Percentiles rank a stretch among this genome's conserved stretches.
Conservation (phyloP, 345 rosid genomes). For the Euphorbia peplus region DNA sequence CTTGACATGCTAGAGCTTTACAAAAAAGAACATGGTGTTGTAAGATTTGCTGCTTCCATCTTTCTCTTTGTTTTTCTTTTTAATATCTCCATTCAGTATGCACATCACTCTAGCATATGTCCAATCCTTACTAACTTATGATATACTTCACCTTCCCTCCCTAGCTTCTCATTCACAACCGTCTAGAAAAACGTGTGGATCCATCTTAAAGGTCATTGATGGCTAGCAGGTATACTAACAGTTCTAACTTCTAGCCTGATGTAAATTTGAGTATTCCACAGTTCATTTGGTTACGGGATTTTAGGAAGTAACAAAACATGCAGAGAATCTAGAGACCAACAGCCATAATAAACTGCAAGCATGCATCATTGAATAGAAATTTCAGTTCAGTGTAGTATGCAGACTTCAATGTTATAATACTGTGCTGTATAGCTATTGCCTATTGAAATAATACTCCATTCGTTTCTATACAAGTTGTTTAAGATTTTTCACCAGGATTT, state of each 20-base stretch:
- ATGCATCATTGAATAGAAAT: not conserved
- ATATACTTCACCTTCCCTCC: not conserved
- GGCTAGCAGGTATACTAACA: not conserved
- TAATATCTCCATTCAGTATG: not conserved
- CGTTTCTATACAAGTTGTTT: too few species aligned
- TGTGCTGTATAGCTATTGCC: not conserved
- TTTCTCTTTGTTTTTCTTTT: not conserved
- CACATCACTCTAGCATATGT: not conserved
- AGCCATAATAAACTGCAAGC: not conserved
- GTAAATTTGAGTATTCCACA: not conserved
- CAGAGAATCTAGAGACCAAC: too few species aligned
- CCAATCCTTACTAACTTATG: not conserved
- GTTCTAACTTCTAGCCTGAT: not conserved
- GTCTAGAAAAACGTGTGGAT: not conserved
- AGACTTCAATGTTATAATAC: not conserved
- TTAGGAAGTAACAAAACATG: too few species aligned
- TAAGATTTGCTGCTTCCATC: not conserved
- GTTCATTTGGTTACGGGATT: too few species aligned
- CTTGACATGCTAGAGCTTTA: not conserved
- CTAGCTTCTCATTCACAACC: not conserved
- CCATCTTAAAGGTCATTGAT: too few species aligned
- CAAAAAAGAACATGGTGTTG: not conserved
- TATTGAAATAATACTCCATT: not conserved
- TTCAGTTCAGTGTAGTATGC: not conserved
- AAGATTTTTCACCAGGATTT: too few species aligned